These are phyloP conservation scores for Wickerhamomyces pijperi DNA, from an alignment of 805 yeast genomes.

Conservation along the genomic window DNA sequence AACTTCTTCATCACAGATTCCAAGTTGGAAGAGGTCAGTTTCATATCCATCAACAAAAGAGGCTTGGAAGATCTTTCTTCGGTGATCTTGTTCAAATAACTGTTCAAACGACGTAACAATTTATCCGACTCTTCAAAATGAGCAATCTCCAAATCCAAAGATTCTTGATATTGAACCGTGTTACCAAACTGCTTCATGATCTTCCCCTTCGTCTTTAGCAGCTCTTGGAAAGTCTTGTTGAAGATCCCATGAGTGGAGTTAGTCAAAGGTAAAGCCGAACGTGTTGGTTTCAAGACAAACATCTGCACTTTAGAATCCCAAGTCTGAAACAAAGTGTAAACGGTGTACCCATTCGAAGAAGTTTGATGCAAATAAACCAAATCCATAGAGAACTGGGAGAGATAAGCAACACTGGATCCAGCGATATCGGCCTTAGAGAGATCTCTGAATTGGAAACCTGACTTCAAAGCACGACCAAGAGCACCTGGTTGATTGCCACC, in stretches of 20 bases:
- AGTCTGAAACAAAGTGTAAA: slow-evolving; percentile 55
- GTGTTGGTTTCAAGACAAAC: slow-evolving; percentile 58
- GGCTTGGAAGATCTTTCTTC: slow-evolving; percentile 60
- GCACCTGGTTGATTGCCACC: slow-evolving; percentile 48
- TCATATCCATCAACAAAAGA: slow-evolving; percentile 37
- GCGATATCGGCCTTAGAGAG: slow-evolving; percentile 30
- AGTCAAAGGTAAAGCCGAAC: slow-evolving; percentile 55
- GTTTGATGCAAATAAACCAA: slow-evolving; percentile 59
- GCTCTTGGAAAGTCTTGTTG: slow-evolving; percentile 43
- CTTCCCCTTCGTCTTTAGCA: slow-evolving; percentile 35
- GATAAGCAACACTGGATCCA: slow-evolving; percentile 32
- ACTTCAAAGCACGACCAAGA: slow-evolving; percentile 73
- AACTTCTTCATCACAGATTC: slow-evolving; percentile 34
- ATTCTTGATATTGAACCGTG: slow-evolving; percentile 41
- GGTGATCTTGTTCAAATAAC: slow-evolving; percentile 40
- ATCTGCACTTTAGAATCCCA: slow-evolving; percentile 42
- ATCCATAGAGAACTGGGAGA: slow-evolving; percentile 43
- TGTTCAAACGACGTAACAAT: slow-evolving; percentile 47
- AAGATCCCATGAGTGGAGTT: slow-evolving; percentile 23
- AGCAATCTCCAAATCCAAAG: slow-evolving; percentile 40
- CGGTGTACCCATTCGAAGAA: slow-evolving; percentile 63
- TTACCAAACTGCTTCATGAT: slow-evolving; percentile 29
- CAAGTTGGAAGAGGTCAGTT: slow-evolving; percentile 51
- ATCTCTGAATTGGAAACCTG: slow-evolving; percentile 67
- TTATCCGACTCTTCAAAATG: slow-evolving; percentile 45